phyloP scores from a whole-genome alignment of 306 rosid genomes.

The Vicia villosa region DNA sequence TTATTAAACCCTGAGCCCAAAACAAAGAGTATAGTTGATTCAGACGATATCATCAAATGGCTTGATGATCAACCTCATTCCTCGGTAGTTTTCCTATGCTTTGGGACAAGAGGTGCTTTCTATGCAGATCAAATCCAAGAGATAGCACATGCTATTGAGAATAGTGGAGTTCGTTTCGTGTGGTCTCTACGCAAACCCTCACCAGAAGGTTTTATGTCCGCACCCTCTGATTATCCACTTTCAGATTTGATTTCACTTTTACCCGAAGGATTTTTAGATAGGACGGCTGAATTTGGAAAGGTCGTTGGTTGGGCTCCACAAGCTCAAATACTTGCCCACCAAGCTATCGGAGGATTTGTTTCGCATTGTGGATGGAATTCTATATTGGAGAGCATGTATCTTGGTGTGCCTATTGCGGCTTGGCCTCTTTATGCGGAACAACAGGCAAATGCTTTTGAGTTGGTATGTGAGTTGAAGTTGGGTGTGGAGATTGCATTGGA shows the following conservation, averaged over 20 bases:
- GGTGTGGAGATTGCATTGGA: neutral
- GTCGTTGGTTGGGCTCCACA: neutral
- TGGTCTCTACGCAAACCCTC: neutral
- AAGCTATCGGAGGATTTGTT: neutral
- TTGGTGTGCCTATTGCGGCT: neutral
- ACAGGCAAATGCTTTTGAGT: neutral
- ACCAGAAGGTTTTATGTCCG: neutral
- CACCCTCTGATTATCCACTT: neutral
- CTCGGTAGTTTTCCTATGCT: neutral
- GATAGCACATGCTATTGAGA: neutral
- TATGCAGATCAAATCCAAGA: neutral
- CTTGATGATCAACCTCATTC: neutral
- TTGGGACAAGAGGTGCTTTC: neutral
- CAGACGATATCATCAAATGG: neutral
- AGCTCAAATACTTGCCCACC: neutral
- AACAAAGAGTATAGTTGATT: neutral
- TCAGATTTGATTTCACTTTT: neutral
- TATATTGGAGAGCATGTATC: neutral
- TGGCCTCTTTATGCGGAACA: neutral
- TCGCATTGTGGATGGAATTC: neutral
- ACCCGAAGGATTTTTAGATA: neutral
- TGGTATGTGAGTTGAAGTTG: neutral
- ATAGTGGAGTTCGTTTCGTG: neutral
- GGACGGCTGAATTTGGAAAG: neutral
- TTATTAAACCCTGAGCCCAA: neutral